These are phyloP conservation scores for Mycosarcoma maydis DNA, from an alignment of 1,284 basidiomycete genomes.

Conservation along the genomic window DNA sequence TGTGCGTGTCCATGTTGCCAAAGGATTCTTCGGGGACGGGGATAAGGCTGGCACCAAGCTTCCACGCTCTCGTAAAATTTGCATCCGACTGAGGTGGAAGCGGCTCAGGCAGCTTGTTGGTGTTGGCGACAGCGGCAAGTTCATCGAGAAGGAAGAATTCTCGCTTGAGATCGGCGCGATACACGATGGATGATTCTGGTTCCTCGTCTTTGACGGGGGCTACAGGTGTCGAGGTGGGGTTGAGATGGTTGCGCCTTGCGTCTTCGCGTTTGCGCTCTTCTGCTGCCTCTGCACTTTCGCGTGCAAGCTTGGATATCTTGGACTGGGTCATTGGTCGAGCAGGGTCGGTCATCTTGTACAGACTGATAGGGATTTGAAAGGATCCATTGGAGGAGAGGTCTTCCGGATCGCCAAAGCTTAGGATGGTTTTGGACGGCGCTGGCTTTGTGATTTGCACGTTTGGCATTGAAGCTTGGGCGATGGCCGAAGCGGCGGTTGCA, in stretches of 20 bases:
- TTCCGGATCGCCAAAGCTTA: slow-evolving; percentile 56
- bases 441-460: slow-evolving; percentile 49
- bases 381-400: slow-evolving; percentile 72
- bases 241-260: slow-evolving; percentile 22
- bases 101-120: slow-evolving; percentile 69
- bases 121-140: slow-evolving; percentile 53
- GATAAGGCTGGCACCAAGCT: slow-evolving; percentile 88
- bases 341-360: slow-evolving; percentile 83
- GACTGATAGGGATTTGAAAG: slow-evolving; percentile 78
- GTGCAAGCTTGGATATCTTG: slow-evolving; percentile 53
- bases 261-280: slow-evolving; percentile 19
- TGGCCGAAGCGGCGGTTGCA: slow-evolving; percentile 67
- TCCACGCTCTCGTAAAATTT: slow-evolving; percentile 82
- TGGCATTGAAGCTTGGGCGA: slow-evolving; percentile 47
- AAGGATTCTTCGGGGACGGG: slow-evolving; percentile 78
- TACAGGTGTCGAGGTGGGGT: slow-evolving; percentile 28
- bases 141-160: slow-evolving; percentile 48
- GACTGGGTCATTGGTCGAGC: slow-evolving; percentile 77
- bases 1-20: slow-evolving; percentile 75
- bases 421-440: slow-evolving; percentile 32
- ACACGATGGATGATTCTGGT: slow-evolving; percentile 13
- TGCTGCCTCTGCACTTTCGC: slow-evolving; percentile 32
- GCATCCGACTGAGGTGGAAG: slow-evolving; percentile 74
- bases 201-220: slow-evolving; percentile 5
- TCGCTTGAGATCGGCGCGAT: slow-evolving; percentile 33